These are phyloP conservation scores for Malassezia japonica DNA, from an alignment of 1,284 basidiomycete genomes.

Conservation along the genomic window DNA sequence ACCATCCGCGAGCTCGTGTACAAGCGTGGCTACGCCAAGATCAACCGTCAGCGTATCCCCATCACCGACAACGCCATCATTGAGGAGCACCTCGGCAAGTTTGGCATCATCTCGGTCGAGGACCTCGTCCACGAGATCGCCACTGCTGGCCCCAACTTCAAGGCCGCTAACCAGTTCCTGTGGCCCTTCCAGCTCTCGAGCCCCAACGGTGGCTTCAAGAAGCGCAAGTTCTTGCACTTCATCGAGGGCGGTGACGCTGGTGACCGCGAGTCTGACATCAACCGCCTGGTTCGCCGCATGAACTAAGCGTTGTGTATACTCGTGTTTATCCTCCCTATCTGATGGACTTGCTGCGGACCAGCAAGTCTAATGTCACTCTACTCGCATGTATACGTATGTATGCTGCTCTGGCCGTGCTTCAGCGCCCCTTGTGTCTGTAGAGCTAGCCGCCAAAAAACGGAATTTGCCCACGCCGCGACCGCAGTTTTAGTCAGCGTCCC, in stretches of 20 bases:
- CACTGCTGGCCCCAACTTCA: conserved; percentile 95
- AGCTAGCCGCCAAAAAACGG: conserved; percentile 8
- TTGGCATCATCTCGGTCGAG: conserved; percentile 92
- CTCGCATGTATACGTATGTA: background rate
- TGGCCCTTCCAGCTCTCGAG: conserved; percentile 99
- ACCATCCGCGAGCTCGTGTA: conserved; percentile 94
- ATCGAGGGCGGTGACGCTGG: conserved; percentile 65
- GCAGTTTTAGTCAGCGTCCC: conserved; percentile 7
- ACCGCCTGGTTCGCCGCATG: conserved; percentile 95
- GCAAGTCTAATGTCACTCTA: conserved; percentile 12
- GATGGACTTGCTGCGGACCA: conserved; percentile 1
- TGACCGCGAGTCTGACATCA: conserved; percentile 90
- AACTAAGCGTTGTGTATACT: conserved; percentile 17
- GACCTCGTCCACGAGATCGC: conserved; percentile 94
- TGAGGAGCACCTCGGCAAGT: conserved; percentile 82
- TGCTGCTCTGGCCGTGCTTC: background rate
- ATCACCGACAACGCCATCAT: conserved; percentile 89
- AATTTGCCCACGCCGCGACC: background rate
- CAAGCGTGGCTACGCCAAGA: conserved; percentile 99
- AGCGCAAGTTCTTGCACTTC: conserved; percentile 75
- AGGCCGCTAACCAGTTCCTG: conserved; percentile 75
- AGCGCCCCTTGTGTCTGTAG: background rate
- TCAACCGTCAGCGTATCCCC: conserved; percentile 93
- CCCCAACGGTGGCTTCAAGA: conserved; percentile 95
- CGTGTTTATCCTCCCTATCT: conserved; percentile 4